phyloP scores from a whole-genome alignment of 306 rosid genomes.

The Datisca glomerata region DNA sequence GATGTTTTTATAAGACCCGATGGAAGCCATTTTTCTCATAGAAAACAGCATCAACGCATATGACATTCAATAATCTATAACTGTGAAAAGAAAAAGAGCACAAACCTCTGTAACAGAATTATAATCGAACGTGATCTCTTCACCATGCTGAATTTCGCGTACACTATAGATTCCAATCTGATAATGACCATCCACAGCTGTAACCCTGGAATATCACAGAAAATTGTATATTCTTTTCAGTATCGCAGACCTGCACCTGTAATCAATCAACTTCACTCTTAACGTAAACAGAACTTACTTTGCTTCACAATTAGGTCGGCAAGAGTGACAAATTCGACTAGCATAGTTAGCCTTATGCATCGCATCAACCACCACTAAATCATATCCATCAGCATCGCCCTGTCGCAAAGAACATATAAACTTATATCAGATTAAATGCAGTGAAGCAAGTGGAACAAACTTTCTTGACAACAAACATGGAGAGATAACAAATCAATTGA shows the following conservation, averaged over 20 bases:
- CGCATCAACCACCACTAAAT: slow-evolving; percentile 93
- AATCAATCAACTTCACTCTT: background rate
- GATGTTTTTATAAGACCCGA: no score
- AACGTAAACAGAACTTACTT: slow-evolving; percentile 61
- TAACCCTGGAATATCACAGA: slow-evolving; percentile 62
- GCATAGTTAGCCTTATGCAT: slow-evolving; percentile 99
- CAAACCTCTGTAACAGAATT: slow-evolving; percentile 98
- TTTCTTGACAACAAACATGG: background rate
- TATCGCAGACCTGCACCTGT: background rate
- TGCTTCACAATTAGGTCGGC: slow-evolving; percentile 98
- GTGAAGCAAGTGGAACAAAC: slow-evolving; percentile 3
- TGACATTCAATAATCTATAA: background rate
- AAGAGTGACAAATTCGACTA: slow-evolving; percentile 96
- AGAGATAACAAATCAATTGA: slow-evolving; percentile 14
- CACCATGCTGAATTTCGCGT: slow-evolving; percentile 75
- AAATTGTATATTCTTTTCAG: background rate
- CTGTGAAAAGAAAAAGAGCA: slow-evolving; percentile 13
- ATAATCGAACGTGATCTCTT: slow-evolving; percentile 95
- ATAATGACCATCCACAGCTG: slow-evolving; percentile 93
- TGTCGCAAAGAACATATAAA: slow-evolving; percentile 27
- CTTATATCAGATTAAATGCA: slow-evolving; percentile 3
- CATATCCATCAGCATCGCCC: slow-evolving; percentile 99
- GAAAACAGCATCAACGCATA: background rate
- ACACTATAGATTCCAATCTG: slow-evolving; percentile 92
- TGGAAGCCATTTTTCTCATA: no score